These are phyloP conservation scores for Kazachstania bromeliacearum DNA, from an alignment of 805 yeast species.

Conservation along the genomic window DNA sequence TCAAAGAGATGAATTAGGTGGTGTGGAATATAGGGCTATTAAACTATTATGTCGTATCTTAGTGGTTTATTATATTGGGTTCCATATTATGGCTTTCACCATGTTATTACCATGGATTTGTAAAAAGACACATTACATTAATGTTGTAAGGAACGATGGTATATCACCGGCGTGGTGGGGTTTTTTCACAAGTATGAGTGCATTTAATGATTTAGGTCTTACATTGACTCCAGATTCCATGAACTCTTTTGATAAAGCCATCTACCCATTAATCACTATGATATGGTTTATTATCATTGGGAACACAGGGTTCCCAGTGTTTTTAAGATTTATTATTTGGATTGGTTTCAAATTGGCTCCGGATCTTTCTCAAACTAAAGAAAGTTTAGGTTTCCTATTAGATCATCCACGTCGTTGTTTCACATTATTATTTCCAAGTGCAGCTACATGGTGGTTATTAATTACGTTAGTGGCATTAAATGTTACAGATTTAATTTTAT, in stretches of 20 bases:
- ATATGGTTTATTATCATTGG: conserved; percentile 78
- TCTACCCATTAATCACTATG: conserved; percentile 54
- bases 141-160: conserved; percentile 43
- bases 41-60: conserved; percentile 64
- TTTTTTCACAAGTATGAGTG: conserved; percentile 67
- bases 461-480: conserved; percentile 65
- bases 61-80: conserved; percentile 61
- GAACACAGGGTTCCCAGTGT: conserved; percentile 87
- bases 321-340: conserved; percentile 80
- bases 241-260: conserved; percentile 51
- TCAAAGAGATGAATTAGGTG: conserved; percentile 92
- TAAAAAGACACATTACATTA: conserved; percentile 33
- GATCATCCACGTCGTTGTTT: conserved; percentile 98
- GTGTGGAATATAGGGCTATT: conserved; percentile 89
- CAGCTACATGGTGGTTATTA: conserved; percentile 93
- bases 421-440: conserved; percentile 81
- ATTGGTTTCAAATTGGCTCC: conserved; percentile 55
- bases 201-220: conserved; percentile 79
- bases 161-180: conserved; percentile 89
- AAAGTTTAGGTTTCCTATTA: conserved; percentile 73
- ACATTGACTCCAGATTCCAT: conserved; percentile 78
- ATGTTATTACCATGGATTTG: conserved; percentile 57
- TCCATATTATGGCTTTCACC: conserved; percentile 48
- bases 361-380: conserved; percentile 53
- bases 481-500: conserved; percentile 68